A percentile compares a stretch with the other conserved stretches of the same genome.
Evolutionary conservation across 768 basidiomycete genomes (phyloP).

Genomic region (Mycena galericulata): DNA sequence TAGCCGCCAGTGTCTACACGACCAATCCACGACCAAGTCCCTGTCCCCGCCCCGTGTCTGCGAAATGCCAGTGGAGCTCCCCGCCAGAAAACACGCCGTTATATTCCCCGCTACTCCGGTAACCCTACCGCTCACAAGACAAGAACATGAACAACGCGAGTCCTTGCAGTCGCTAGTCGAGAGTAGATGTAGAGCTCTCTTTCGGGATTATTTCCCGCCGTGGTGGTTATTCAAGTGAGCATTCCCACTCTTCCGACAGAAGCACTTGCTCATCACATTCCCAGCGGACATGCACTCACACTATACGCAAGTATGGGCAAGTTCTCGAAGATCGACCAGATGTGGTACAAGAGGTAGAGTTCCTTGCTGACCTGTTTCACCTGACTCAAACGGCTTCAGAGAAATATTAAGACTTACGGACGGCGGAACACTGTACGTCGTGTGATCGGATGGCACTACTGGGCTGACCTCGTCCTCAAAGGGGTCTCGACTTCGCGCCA

Average conservation of each 20-base stretch:
- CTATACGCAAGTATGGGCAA: background rate
- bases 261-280: background rate
- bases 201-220: slow-evolving; percentile 3
- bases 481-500: slow-evolving; percentile 14
- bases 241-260: background rate
- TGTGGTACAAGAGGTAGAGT: slow-evolving; percentile 8
- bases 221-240: slow-evolving; percentile 16
- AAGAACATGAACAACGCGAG: background rate
- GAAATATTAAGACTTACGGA: background rate
- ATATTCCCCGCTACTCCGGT: background rate
- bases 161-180: slow-evolving; percentile 17
- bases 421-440: slow-evolving; percentile 14
- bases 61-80: slow-evolving; percentile 10
- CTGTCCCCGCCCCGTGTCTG: background rate
- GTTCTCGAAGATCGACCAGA: background rate
- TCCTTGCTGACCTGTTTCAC: background rate
- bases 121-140: background rate
- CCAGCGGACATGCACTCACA: slow-evolving; percentile 12
- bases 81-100: background rate
- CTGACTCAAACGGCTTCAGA: background rate
- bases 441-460: background rate
- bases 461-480: background rate
- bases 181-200: slow-evolving; percentile 5
- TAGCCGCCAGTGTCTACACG: background rate
- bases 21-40: background rate